Evolutionary conservation across 306 rosid genomes (phyloP), one percentile per base, ranked within the genome.

Genomic region (Gillenia trifoliata): DNA sequence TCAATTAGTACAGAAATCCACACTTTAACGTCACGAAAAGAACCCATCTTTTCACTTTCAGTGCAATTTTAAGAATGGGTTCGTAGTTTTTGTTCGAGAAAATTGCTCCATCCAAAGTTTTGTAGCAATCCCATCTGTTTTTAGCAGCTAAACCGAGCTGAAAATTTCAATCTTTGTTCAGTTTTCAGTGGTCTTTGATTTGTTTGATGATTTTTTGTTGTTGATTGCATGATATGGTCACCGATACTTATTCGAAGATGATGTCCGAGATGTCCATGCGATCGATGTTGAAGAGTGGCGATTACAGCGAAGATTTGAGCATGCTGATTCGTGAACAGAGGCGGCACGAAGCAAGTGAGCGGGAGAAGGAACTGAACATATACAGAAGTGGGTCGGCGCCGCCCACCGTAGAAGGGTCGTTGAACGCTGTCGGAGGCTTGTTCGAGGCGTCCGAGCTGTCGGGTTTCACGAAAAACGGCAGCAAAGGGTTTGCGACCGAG

Each of bases 331-430:
- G 87, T 33, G 87, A 86, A 38, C 87, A 83, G 62, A 80, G 88
- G 82, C 84, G 79, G 29, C 88, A 77, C 16, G 95, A 87, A 49
- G 63, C 56, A 68, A 81, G 71, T 70, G 93, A 87, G 9, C 75
- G 87, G 28, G 95, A 88, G 79, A 82, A 86, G 73, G 98, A 93
- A 23, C 88, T 91, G 19, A 87, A 77, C 56, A 79, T 78, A 82
- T 80, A 88, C 68, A 76, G 98, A 43, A 91, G 98, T 80, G 98
- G 98, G 73, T 93, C 98, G 33, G 97, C 98, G 11, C 98, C 98
- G 1, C 98, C 97, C 3, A 91, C 97, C 5, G 92, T 93, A 2
- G 98, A 93, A 28, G 96, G 97, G 6, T 93, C 98, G 8, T 60
- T 91, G 13, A 73, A 75, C 62, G 92, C 98, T 3, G 84, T 89